A percentile compares a stretch with the other conserved stretches of the same genome.
Evolutionary conservation across 2,329 filamentous ascomycete genomes (phyloP).

Genomic region (Ophiognomonia clavigignenti-juglandacearum): DNA sequence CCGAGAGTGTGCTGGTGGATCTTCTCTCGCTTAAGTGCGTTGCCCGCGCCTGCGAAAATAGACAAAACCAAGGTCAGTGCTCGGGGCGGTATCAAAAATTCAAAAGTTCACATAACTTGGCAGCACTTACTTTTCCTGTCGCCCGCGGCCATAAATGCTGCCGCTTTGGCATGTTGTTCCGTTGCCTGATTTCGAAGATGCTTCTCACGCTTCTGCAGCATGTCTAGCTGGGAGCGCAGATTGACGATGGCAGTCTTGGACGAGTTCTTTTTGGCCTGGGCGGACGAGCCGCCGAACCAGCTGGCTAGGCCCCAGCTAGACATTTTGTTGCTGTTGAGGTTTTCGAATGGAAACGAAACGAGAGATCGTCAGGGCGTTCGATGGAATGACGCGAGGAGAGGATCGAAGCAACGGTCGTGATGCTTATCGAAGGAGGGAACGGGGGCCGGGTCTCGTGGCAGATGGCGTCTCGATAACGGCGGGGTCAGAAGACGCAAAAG

Average conservation of each 20-base stretch:
- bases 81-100: not conserved
- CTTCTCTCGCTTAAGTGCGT: conserved; percentile 91
- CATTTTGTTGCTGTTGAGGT: conserved; percentile 37
- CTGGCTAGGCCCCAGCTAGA: conserved; percentile 56
- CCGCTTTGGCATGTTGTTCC: conserved; percentile 82
- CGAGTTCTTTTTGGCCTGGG: conserved; percentile 84
- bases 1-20: conserved; percentile 85
- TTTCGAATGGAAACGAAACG: not conserved
- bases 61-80: conserved; percentile 19
- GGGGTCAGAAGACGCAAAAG: conserved; percentile 7
- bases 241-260: conserved; percentile 95
- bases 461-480: conserved; percentile 9
- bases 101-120: not conserved
- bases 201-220: conserved; percentile 94
- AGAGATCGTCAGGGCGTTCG: not conserved
- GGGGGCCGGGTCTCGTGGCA: conserved; percentile 1
- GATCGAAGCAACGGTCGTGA: not conserved
- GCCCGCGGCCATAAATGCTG: conserved; percentile 84
- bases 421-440: conserved; percentile 7
- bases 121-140: conserved; percentile 75
- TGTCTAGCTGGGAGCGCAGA: conserved; percentile 84
- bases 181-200: conserved; percentile 89
- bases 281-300: conserved; percentile 88
- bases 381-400: not conserved
- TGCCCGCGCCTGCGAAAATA: conserved; percentile 68